Percentiles rank a stretch among this genome's conserved stretches.
Evolutionary conservation across 2,329 filamentous ascomycete species (phyloP).

Genomic region (Penicillium sp.): DNA sequence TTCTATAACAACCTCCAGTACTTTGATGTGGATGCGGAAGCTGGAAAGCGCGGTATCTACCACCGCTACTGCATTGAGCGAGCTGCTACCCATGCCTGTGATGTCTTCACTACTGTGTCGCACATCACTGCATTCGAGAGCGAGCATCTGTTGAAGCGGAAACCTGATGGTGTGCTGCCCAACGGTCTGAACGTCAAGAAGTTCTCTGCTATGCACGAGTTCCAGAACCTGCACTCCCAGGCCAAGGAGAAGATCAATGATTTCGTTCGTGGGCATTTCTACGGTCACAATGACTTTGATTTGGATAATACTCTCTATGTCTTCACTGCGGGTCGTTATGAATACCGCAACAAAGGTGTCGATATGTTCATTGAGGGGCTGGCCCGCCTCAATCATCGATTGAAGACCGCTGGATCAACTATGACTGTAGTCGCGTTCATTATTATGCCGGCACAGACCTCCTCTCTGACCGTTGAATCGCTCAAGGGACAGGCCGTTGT

Average conservation of each 20-base stretch:
- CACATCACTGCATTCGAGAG: conserved; percentile 98
- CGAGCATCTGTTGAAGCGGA: conserved; percentile 94
- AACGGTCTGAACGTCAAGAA: conserved; percentile 98
- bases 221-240: conserved; percentile 95
- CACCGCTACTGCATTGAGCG: conserved; percentile 98
- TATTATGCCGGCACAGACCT: conserved; percentile 97
- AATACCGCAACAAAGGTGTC: conserved; percentile 97
- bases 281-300: conserved; percentile 96
- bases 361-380: conserved; percentile 99
- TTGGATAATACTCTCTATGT: conserved; percentile 96
- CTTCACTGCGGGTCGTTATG: conserved; percentile 95
- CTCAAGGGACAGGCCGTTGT: conserved; percentile 96
- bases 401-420: conserved; percentile 82
- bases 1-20: conserved; percentile 99
- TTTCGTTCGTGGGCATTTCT: conserved; percentile 97
- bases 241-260: conserved; percentile 98
- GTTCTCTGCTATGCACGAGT: conserved; percentile 97
- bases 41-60: conserved; percentile 97
- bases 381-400: conserved; percentile 86
- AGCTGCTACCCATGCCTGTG: conserved; percentile 82
- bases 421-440: conserved; percentile 96
- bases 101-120: conserved; percentile 98
- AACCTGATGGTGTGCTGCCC: conserved; percentile 92
- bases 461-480: conserved; percentile 90
- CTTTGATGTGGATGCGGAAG: conserved; percentile 95